Conservation (phyloP, 2,329 filamentous ascomycete species). For the Fusarium sp. region DNA sequence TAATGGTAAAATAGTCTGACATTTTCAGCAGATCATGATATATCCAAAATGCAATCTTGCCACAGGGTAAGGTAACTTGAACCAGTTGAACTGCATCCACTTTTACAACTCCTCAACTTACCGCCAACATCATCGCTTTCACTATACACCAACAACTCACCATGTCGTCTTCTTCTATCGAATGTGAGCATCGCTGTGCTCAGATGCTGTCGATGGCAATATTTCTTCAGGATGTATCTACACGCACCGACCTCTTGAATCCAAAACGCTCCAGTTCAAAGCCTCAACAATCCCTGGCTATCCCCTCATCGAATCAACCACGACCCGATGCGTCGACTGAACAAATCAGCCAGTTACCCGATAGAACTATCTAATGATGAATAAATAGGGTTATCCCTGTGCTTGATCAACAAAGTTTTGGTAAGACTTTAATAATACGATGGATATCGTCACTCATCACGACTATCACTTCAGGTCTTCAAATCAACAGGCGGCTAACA, state of each 20-base stretch:
- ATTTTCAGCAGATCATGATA: constrained; percentile 34
- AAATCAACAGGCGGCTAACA: not conserved
- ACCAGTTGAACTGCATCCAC: constrained; percentile 6
- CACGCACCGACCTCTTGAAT: constrained; percentile 43
- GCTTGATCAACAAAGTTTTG: not conserved
- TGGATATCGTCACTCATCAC: not conserved
- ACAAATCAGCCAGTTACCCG: constrained; percentile 20
- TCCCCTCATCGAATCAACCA: constrained; percentile 13
- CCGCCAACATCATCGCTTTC: constrained; percentile 23
- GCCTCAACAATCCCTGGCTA: not conserved
- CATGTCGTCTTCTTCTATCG: constrained; percentile 34
- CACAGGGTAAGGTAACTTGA: constrained; percentile 19
- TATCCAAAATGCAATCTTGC: constrained; percentile 47
- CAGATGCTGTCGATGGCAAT: constrained; percentile 53
- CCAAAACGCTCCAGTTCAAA: constrained; percentile 2
- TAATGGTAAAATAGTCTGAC: not conserved
- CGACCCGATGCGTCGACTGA: constrained; percentile 21
- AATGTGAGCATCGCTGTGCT: constrained; percentile 50
- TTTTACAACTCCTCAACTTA: constrained; percentile 27
- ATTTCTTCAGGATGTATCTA: constrained; percentile 50
- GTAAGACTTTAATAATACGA: not conserved
- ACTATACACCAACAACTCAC: not conserved
- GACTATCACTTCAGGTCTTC: not conserved
- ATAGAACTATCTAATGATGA: constrained; percentile 13
- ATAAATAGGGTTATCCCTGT: not conserved